phyloP scores from a whole-genome alignment of 768 basidiomycete genomes.

The Termitomyces sp. region DNA sequence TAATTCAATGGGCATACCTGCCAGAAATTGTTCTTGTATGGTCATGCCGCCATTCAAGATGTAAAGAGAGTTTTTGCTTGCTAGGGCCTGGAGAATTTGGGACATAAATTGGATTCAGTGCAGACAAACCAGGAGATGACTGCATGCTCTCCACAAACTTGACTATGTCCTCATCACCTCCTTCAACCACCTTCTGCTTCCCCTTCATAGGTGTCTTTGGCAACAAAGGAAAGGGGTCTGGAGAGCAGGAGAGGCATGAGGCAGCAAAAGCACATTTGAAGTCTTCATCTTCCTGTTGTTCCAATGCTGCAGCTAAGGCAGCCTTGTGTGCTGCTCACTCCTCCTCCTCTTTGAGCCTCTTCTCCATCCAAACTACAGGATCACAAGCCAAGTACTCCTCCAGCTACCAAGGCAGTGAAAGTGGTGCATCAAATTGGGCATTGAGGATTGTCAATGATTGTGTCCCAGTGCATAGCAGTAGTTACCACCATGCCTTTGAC shows the following conservation, averaged over 20 bases:
- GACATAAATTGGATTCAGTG: not conserved
- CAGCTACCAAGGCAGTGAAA: not conserved
- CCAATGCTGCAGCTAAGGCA: not conserved
- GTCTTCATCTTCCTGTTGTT: not conserved
- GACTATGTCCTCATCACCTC: not conserved
- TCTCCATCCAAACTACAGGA: not conserved
- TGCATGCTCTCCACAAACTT: not conserved
- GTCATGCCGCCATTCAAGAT: not conserved
- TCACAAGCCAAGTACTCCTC: not conserved
- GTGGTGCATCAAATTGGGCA: not conserved
- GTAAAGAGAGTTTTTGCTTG: not conserved
- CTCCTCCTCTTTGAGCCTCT: not conserved
- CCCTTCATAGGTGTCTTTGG: not conserved
- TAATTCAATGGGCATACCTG: no score
- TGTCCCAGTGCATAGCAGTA: not conserved
- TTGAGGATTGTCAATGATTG: not conserved
- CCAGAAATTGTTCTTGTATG: not conserved
- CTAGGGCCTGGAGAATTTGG: not conserved
- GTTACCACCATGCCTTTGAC: not conserved
- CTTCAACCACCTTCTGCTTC: not conserved
- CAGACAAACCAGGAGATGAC: not conserved
- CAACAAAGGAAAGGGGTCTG: not conserved
- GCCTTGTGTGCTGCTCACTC: not conserved
- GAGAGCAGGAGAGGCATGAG: not conserved
- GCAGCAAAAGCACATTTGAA: not conserved